Base-by-base conservation (phyloP, 805 yeast species). In the Myxozyma mucilagina region DNA sequence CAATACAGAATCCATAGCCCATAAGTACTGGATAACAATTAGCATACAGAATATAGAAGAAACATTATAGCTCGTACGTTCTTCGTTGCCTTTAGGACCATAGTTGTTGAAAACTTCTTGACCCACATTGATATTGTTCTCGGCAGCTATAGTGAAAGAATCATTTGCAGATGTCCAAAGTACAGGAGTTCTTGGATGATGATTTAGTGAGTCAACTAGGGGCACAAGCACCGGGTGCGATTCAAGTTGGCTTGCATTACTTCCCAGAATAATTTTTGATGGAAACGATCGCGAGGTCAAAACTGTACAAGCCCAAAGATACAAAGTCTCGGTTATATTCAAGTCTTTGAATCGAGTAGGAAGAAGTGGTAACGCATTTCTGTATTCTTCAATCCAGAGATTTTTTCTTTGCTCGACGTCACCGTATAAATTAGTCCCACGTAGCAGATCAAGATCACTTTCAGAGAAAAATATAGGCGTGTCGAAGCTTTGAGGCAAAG, bases 11-110 rank as follows among this genome's bases (percentile, higher is more conserved):
- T 0, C 97, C 97, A 72, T 92, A 92, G 0, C 87, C 91, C 67
- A 91, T 74, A 5, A 92, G 73, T 32, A 91, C 66, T 63, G 42
- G 4, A 20, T 47, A 18, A 9, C 11, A 31, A 11, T 39, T 1
- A 47, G 48, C 43, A 18, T 4, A 3, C 47, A 14, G 35, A 9
- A 18, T 14, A 36, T 7, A 31, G 3, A 31, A 18, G 29, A 18
- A 34, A 9, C 36, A 16, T 13, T 16, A 8, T 31, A 13, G 18
- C 4, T 54, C 61, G 2, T 61, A 61, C 66, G 67, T 65, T 90
- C 96, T 65, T 89, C 96, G 69, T 90, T 91, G 0, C 94, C 87
- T 72, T 90, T 91, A 56, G 88, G 84, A 1, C 97, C 97, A 73
- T 92, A 91, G 73, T 89, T 89, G 71, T 91, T 91, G 74, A 74